Base-by-base conservation (phyloP, 257 asterid genomes). In the Sherardia arvensis region DNA sequence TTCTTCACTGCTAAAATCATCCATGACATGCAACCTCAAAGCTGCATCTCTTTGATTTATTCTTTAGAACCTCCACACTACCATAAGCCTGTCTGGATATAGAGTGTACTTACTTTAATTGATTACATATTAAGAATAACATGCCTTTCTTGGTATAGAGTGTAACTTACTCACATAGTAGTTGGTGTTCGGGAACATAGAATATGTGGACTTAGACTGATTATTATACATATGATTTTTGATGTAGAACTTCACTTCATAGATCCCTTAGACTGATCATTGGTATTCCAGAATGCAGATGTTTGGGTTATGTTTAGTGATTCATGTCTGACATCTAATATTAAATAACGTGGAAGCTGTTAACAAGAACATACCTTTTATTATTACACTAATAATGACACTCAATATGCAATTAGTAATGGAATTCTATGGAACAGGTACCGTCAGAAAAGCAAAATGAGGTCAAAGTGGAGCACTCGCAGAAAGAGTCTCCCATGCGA, bases 361-460 rank as follows among this genome's bases (percentile, higher is more conserved):
- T 34, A 3, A 22, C 14, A 32, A 5, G 8, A 64, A 49, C 14
- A 8, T 30, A 11, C 49, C 18, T 11, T 20, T n/a, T 30, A 7
- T 30, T 27, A 64, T 45, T 9, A 17, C 62, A 14, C 47, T 1
- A 36, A 8, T n/a, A 53, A 33, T 18, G 38, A 38, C 12, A 27
- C 26, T 40, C 3, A 26, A 7, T 65, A 48, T 22, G 22, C 7
- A n/a, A 40, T 22, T 68, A 49, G 53, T 32, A 20, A 27, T 49
- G 32, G 32, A 14, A 68, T 53, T 60, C 57, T 65, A 20, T 66
- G 63, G 21, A 69, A 65, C 84, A 86, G 95, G 82, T 86, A 38
- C 80, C 80, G 28, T 70, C 76, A 62, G 79, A 75, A 66, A 78
- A 68, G 65, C 57, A 71, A 68, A 74, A 71, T 68, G 84, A 74